phyloP scores from a whole-genome alignment of 768 basidiomycete species.

The Xerocomellus intermedius region DNA sequence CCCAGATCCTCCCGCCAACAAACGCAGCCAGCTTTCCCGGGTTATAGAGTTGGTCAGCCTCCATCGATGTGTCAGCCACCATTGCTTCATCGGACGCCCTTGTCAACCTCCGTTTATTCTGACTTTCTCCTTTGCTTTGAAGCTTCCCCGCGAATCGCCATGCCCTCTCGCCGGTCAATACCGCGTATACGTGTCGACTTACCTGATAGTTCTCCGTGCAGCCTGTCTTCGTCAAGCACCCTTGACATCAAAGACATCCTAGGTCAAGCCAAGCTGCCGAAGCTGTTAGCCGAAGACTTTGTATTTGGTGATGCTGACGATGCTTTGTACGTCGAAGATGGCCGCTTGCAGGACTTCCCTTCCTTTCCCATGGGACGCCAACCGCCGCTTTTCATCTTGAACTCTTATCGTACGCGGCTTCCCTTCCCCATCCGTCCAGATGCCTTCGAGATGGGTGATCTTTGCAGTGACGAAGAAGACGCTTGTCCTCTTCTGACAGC shows the following conservation, averaged over 20 bases:
- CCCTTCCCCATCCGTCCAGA: conserved; percentile 22
- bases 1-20: not conserved
- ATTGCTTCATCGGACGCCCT: not conserved
- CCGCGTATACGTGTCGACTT: conserved; percentile 25
- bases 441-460: conserved; percentile 19
- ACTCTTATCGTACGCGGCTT: conserved; percentile 22
- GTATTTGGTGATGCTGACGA: conserved; percentile 16
- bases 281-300: conserved; percentile 23
- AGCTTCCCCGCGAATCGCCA: conserved; percentile 10
- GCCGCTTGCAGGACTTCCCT: conserved; percentile 23
- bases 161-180: conserved; percentile 16
- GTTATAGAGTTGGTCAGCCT: conserved; percentile 20
- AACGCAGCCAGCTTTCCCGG: not conserved
- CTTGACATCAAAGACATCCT: conserved; percentile 28
- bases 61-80: conserved; percentile 23
- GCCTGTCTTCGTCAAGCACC: conserved; percentile 22
- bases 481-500: conserved; percentile 21
- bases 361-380: conserved; percentile 30
- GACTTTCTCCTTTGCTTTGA: conserved; percentile 6
- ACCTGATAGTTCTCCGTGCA: conserved; percentile 11
- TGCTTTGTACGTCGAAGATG: conserved; percentile 9
- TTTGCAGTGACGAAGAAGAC: conserved; percentile 19
- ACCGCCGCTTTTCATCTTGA: conserved; percentile 30
- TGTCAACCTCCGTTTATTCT: conserved; percentile 9
- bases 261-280: conserved; percentile 11